Evolutionary conservation across 768 basidiomycete species (phyloP), one percentile per base, ranked within the genome.

Genomic region (Agrocybe chaxingu): DNA sequence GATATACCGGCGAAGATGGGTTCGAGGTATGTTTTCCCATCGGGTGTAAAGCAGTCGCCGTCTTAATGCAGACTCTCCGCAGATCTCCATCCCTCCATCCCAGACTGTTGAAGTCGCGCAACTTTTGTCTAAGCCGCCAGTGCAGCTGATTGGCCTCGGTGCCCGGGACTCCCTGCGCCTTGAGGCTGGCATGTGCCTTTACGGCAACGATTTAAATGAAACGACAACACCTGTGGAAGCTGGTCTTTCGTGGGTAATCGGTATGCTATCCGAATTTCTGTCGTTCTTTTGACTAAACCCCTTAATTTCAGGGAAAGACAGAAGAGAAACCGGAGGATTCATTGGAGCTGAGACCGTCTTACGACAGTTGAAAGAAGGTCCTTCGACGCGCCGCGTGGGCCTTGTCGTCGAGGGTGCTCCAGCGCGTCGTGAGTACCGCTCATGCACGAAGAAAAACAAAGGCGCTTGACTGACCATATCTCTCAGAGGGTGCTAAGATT

Each of bases 1-100:
- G 97, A 4, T 99, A 99, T 70, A 98, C 97, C 0, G 97, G 97
- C 8, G 97, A 99, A 70, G 97, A 99, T 67, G 97, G 97, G 0
- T 98, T 99, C 57, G 97, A 99, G 78, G 93, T 85, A 19, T 51
- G 54, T 45, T 31, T 16, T 52, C 24, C 19, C 30, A 41, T 42
- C 43, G 18, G 38, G 10, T 44, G 11, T 7, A 16, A 18, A 39
- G 12, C 32, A 29, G 32, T 24, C 37, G 30, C 33, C 3, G 51
- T 12, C 24, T 33, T 24, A 16, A 34, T 24, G 41, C 46, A 52
- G 42, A 34, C 35, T 52, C 19, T 11, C 35, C 41, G 4, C 57
- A 92, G 92, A 92, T 98, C 54, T 96, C 92, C 3, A 85, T 96
- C 37, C 92, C 92, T 1, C 90, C 91, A 0, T 74, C 79, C 3